phyloP scores from a whole-genome alignment of 2,329 filamentous ascomycete species.

The Coniochaeta pulveracea region DNA sequence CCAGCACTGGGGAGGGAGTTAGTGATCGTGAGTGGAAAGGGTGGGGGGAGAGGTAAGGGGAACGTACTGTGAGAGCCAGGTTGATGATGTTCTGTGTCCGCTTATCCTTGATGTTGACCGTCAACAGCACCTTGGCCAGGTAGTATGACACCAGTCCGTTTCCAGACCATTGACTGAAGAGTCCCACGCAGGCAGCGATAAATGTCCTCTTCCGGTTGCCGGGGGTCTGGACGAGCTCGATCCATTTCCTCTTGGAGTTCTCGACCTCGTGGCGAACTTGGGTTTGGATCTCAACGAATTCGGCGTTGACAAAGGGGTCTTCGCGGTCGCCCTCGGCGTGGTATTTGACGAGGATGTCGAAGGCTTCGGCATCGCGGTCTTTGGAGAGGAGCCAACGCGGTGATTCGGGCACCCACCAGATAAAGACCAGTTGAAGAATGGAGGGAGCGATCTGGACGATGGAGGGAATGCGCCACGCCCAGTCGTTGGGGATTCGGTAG shows the following conservation, averaged over 20 bases:
- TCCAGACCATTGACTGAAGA: slow-evolving; percentile 48
- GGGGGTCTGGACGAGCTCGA: slow-evolving; percentile 32
- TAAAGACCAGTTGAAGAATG: slow-evolving; percentile 9
- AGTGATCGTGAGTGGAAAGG: neutral
- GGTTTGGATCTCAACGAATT: slow-evolving; percentile 30
- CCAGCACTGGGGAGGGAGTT: slow-evolving; percentile 8
- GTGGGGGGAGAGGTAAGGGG: neutral
- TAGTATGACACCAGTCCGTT: slow-evolving; percentile 35
- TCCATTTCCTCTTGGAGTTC: slow-evolving; percentile 30
- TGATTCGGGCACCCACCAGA: slow-evolving; percentile 24
- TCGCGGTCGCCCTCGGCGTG: slow-evolving; percentile 24
- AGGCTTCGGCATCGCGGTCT: slow-evolving; percentile 21
- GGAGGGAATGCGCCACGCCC: slow-evolving; percentile 9
- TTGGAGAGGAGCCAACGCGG: slow-evolving; percentile 23
- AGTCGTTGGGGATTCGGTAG: slow-evolving; percentile 8
- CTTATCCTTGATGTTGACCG: slow-evolving; percentile 19
- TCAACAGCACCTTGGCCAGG: slow-evolving; percentile 21
- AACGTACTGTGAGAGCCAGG: slow-evolving; percentile 5
- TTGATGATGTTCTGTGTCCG: slow-evolving; percentile 17
- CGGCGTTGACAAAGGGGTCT: slow-evolving; percentile 26
- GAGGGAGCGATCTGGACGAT: slow-evolving; percentile 7
- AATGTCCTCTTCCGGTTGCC: slow-evolving; percentile 43
- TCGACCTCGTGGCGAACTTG: slow-evolving; percentile 31
- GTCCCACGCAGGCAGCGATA: slow-evolving; percentile 39
- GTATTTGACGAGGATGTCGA: slow-evolving; percentile 20